Conservation (phyloP, 2,329 filamentous ascomycete genomes). For the Sclerotiophoma versabilis region DNA sequence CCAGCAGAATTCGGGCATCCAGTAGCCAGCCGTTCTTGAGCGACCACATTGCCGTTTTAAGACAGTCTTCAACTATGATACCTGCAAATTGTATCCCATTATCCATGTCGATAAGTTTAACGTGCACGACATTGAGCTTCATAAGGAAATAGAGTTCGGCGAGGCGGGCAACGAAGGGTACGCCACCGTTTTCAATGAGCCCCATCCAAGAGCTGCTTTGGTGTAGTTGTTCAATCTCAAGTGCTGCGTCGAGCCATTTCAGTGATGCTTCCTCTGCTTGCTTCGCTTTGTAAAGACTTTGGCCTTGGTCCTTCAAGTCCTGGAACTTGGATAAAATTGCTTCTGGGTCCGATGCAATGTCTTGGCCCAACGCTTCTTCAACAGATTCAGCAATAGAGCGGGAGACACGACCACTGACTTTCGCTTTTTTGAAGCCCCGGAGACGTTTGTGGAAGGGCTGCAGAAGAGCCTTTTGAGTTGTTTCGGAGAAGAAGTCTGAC, state of each 20-base stretch:
- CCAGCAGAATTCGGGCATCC: conserved; percentile 18
- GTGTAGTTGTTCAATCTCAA: not conserved
- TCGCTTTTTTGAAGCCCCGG: conserved; percentile 19
- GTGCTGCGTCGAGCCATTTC: not conserved
- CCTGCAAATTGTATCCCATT: not conserved
- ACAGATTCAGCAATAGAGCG: conserved; percentile 16
- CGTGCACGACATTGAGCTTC: conserved; percentile 24
- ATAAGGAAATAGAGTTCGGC: conserved; percentile 26
- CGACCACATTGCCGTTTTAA: not conserved
- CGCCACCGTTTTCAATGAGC: not conserved
- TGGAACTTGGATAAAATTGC: not conserved
- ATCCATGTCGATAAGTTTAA: conserved; percentile 12
- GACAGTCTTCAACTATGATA: not conserved
- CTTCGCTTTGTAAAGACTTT: not conserved
- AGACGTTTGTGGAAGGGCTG: conserved; percentile 20
- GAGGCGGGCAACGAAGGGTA: conserved; percentile 19
- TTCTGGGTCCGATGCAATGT: conserved; percentile 16
- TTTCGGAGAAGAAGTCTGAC: conserved; percentile 24
- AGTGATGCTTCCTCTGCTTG: not conserved
- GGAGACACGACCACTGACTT: conserved; percentile 16
- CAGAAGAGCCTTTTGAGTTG: conserved; percentile 25
- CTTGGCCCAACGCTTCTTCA: conserved; percentile 14
- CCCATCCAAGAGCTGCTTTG: not conserved
- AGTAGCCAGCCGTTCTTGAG: conserved; percentile 13
- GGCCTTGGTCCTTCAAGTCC: not conserved